Evolutionary conservation across 495 filamentous ascomycete genomes (phyloP).

Genomic region (Cercophora samala): DNA sequence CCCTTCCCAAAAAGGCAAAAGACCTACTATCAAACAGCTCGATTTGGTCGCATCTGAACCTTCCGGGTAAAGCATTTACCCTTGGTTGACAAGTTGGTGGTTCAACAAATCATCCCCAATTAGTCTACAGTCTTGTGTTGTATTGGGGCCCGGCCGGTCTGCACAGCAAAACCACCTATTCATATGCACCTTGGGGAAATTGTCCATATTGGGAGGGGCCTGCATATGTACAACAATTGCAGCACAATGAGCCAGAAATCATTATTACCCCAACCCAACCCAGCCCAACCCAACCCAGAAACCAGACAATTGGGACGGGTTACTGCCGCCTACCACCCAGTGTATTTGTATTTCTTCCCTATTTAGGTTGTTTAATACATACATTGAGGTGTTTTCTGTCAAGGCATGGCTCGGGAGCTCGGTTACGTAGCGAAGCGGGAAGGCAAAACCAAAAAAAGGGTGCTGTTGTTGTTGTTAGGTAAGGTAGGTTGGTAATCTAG

Average conservation of each 20-base stretch:
- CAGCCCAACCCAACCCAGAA: too few relatives aligned
- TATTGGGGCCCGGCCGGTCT: too few relatives aligned
- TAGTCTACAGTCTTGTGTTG: background rate
- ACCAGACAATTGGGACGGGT: background rate
- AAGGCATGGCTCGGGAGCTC: background rate
- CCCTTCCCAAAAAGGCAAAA: background rate
- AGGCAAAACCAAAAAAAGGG: too few relatives aligned
- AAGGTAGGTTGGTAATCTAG: too few relatives aligned
- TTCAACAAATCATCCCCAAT: background rate
- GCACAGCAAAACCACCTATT: too few relatives aligned
- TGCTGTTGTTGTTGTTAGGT: too few relatives aligned
- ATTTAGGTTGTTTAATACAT: background rate
- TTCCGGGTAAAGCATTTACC: background rate
- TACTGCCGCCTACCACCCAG: too few relatives aligned
- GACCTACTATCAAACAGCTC: background rate
- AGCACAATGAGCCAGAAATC: background rate
- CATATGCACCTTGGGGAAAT: too few relatives aligned
- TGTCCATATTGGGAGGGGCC: background rate
- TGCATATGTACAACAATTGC: background rate
- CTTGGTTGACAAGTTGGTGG: background rate
- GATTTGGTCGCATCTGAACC: too few relatives aligned
- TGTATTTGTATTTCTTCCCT: too few relatives aligned
- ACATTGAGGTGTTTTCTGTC: background rate
- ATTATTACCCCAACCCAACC: too few relatives aligned
- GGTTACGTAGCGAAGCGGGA: background rate